Conservation (phyloP, 202 grass and related monocot genomes). For the Carex arenaria region DNA sequence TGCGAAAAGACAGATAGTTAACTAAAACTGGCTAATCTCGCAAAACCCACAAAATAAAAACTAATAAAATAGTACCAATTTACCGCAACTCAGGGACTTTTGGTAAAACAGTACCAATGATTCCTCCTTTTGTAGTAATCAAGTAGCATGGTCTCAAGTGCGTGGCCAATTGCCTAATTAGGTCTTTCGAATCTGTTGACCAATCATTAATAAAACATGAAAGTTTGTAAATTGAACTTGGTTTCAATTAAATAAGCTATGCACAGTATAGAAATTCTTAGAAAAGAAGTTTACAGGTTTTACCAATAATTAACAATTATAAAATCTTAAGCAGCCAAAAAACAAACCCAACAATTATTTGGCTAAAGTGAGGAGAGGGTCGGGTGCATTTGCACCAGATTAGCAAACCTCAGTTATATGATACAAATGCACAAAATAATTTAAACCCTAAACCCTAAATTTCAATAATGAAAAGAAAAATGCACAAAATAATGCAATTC, state of each 20-base stretch:
- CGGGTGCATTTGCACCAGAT: not conserved
- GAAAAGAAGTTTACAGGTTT: slow-evolving; percentile 1
- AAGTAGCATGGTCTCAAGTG: slow-evolving; percentile 90
- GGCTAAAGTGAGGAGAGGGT: not conserved
- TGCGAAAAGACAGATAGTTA: too few species aligned
- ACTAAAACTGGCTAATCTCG: too few species aligned
- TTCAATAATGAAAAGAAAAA: too few species aligned
- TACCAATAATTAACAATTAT: not conserved
- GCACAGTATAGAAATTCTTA: not conserved
- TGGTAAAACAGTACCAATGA: too few species aligned
- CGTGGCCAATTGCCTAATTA: slow-evolving; percentile 55
- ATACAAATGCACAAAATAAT: too few species aligned
- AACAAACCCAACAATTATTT: not conserved
- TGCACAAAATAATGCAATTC: too few species aligned
- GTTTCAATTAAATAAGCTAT: slow-evolving; percentile 3
- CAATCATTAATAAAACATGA: slow-evolving; percentile 26
- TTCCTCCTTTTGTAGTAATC: slow-evolving; percentile 79
- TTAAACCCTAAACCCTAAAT: too few species aligned
- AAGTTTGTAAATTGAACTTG: slow-evolving; percentile 12
- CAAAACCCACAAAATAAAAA: too few species aligned
- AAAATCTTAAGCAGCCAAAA: not conserved
- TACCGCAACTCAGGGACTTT: too few species aligned
- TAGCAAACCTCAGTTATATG: not conserved
- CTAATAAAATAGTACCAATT: too few species aligned
- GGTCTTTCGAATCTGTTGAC: slow-evolving; percentile 42